Conservation (phyloP, 177 flowering plant genomes). For the Vitis hybrid region DNA sequence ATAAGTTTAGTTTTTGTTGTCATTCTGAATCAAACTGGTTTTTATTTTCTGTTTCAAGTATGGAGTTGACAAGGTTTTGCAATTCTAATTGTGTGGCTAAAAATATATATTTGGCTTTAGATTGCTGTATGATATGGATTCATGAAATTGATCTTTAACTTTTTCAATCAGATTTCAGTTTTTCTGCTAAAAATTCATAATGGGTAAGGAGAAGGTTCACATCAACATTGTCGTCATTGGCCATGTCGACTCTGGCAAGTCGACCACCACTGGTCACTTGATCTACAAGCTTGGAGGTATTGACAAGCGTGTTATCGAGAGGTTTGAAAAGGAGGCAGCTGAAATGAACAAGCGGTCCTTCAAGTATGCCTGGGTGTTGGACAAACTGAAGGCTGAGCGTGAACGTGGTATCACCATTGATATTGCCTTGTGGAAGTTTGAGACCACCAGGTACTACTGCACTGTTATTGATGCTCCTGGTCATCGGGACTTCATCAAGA, state of each 20-base stretch:
- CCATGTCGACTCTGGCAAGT: constrained; percentile 85
- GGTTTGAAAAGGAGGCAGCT: constrained; percentile 86
- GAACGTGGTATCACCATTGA: constrained; percentile 85
- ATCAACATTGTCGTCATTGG: constrained; percentile 85
- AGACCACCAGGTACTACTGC: constrained; percentile 81
- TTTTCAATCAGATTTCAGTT: constrained; percentile 2
- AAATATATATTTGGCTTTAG: too few species aligned
- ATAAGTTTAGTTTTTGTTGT: too few species aligned
- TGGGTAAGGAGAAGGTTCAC: constrained; percentile 87
- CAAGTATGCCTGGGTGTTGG: constrained; percentile 89
- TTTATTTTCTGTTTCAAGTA: too few species aligned
- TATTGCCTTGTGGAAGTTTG: constrained; percentile 80
- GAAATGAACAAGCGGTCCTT: constrained; percentile 88
- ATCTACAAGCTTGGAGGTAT: constrained; percentile 90
- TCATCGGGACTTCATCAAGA: constrained; percentile 80
- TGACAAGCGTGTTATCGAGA: constrained; percentile 89
- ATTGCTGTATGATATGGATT: too few species aligned
- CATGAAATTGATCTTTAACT: neutral
- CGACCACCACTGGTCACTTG: constrained; percentile 80
- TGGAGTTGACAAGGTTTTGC: too few species aligned
- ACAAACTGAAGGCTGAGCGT: constrained; percentile 86
- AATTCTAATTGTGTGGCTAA: too few species aligned
- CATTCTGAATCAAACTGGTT: too few species aligned
- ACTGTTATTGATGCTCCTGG: constrained; percentile 86
- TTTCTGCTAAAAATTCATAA: constrained; percentile 21